Evolutionary conservation across 805 yeast species (phyloP), one percentile per base, ranked within the genome.

Genomic region (Cyberlindnera xishuangbannaensis): DNA sequence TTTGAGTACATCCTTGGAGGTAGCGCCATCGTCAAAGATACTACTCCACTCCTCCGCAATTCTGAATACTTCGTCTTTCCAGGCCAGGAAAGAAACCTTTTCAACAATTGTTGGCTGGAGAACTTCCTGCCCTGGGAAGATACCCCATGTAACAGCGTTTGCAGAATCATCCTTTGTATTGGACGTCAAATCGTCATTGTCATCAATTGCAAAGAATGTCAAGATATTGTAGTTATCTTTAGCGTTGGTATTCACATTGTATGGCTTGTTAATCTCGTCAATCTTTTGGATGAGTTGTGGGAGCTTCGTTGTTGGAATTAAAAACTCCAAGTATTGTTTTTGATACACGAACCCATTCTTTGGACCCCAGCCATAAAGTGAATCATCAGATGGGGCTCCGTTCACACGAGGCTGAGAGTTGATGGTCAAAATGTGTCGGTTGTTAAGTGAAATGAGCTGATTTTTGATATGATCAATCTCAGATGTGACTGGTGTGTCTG

Each of bases 71-170:
- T 90, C 97, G 56, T 90, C 96, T 57, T 86, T 88, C 97, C 97
- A 90, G 11, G 97, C 97, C 48, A 88, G 64, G 60, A 90, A 90
- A 3, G 96, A 85, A 24, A 79, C 76, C 51, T 78, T 81, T 57
- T 90, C 97, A 15, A 90, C 97, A 55, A 90, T 86, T 0, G 97
- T 90, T 33, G 97, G 97, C 63, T 90, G 97, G 43, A 85, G 69
- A 34, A 90, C 83, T 62, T 90, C 97, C 53, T 81, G 82, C 24
- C 95, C 95, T 18, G 97, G 97, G 76, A 85, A 87, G 35, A 88
- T 86, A 43, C 97, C 97, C 97, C 97, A 90, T 14, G 97, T 90
- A 36, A 90, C 97, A 7, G 97, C 96, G 53, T 85, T 88, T 43
- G 94, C 87, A 23, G 65, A 53, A 37, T 78, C 84, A 28, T 73